Evolutionary conservation across 1,284 basidiomycete species (phyloP).

Genomic region (Phenoliferia sp.): DNA sequence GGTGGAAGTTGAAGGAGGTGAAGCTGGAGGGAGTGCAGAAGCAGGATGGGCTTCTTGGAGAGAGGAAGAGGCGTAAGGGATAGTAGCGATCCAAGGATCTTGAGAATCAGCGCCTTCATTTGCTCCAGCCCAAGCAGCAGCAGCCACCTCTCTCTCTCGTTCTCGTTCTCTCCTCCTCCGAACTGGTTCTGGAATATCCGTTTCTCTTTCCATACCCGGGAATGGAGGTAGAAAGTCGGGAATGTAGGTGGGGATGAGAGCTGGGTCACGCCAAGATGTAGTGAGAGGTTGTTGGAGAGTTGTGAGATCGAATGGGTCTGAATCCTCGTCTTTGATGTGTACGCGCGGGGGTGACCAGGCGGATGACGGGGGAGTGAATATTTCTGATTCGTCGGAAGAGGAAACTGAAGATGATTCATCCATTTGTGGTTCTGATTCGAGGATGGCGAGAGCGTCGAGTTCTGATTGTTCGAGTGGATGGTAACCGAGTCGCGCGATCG

Average conservation of each 20-base stretch:
- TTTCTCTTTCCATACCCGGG: conserved; percentile 28
- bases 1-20: conserved; percentile 8
- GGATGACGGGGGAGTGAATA: conserved; percentile 8
- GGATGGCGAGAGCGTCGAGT: conserved; percentile 12
- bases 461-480: conserved; percentile 16
- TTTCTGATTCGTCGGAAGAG: conserved; percentile 6
- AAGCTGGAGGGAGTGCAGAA: conserved; percentile 12
- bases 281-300: background rate
- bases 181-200: conserved; percentile 15
- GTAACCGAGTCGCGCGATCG: conserved; percentile 21
- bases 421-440: background rate
- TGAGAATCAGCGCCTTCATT: conserved; percentile 1
- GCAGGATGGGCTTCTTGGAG: conserved; percentile 14
- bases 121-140: conserved; percentile 2
- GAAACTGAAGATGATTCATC: background rate
- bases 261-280: conserved; percentile 14
- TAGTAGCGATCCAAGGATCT: conserved; percentile 25
- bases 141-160: conserved; percentile 15
- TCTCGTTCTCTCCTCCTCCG: conserved; percentile 22
- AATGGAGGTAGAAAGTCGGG: conserved; percentile 33
- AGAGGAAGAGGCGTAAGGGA: conserved; percentile 23
- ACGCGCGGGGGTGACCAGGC: background rate
- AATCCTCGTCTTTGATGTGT: background rate
- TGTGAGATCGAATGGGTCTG: conserved; percentile 11
- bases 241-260: conserved; percentile 19